Evolutionary conservation across 2,329 filamentous ascomycete species (phyloP).

Genomic region (Pseudogymnoascus sp.): DNA sequence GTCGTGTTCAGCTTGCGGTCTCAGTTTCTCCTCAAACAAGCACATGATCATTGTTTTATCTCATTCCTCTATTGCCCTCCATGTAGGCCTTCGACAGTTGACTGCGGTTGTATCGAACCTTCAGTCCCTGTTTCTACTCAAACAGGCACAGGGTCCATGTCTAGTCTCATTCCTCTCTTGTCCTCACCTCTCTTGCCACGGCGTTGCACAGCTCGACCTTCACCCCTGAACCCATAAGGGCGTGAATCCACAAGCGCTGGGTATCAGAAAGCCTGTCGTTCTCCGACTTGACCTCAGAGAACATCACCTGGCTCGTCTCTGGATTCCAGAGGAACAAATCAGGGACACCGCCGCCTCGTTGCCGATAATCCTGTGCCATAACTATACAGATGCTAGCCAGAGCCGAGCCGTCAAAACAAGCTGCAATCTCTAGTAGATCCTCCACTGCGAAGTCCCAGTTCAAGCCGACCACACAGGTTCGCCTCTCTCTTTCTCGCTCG

Average conservation of each 20-base stretch:
- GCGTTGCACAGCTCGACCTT: constrained; percentile 72
- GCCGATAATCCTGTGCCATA: constrained; percentile 88
- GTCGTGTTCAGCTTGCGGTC: not conserved
- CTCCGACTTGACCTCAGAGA: constrained; percentile 70
- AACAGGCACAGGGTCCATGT: not conserved
- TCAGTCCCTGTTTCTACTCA: not conserved
- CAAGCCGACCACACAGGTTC: constrained; percentile 82
- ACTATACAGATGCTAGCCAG: constrained; percentile 84
- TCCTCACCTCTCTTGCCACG: constrained; percentile 24
- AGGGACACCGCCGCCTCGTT: constrained; percentile 78
- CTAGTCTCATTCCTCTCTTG: not conserved
- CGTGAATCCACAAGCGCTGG: constrained; percentile 93
- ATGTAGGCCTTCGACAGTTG: not conserved
- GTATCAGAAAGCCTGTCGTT: constrained; percentile 95
- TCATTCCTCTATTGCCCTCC: not conserved
- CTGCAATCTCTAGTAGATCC: constrained; percentile 70
- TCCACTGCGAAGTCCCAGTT: constrained; percentile 79
- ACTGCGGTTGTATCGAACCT: not conserved
- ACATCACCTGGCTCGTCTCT: constrained; percentile 41
- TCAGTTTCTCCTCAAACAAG: not conserved
- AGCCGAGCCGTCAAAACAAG: constrained; percentile 70
- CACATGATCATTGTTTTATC: not conserved
- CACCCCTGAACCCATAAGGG: constrained; percentile 75
- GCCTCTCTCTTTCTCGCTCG: constrained; percentile 54
- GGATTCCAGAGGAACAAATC: constrained; percentile 78